Evolutionary conservation across 2,329 filamentous ascomycete species (phyloP), one percentile per base, ranked within the genome.

Genomic region (Huntiella moniliformis): DNA sequence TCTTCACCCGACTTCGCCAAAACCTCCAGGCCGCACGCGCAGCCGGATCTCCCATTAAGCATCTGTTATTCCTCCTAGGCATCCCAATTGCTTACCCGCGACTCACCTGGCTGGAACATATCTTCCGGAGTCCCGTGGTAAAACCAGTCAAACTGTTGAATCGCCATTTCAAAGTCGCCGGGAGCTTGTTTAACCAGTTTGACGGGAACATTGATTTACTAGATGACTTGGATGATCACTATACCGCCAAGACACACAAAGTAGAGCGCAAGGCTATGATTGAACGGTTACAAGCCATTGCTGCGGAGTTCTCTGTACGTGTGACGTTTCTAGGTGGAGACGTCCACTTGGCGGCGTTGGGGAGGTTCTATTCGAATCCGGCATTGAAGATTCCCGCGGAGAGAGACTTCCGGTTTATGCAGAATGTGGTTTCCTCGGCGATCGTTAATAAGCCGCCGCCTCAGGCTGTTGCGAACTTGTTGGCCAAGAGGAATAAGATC

Each of bases 401-500:
- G 57, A 71, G 79, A 49, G 91, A 98, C 60, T 82, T 85, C 58
- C 76, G 91, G 47, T 96, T 96, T 61, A 96, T 98, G 77, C 81
- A 79, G 43, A 98, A 98, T 56, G 72, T 98, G 15, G 73, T 96
- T 45, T 93, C 86, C 4, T 95, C 87, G 1, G 87, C 87, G 31
- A 96, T 98, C 56, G 87, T 92, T 53, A 95, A 98, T 59, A 88
- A 88, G 54, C 91, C 91, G 2, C 85, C 87, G 11, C 85, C 88
- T 1, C 76, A 80, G 59, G 87, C 64, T 54, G 81, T 98, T 56
- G 86, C 86, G 8, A 93, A 98, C 60, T 74, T 94, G 41, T 71
- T 98, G 45, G 88, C 93, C 49, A 79, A 80, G 57, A 74, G 91
- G 50, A 96, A 96, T 67, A 95, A 78, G 63, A 73, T 81, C 42